Conservation (phyloP, 345 rosid genomes). For the Turnera subulata region DNA sequence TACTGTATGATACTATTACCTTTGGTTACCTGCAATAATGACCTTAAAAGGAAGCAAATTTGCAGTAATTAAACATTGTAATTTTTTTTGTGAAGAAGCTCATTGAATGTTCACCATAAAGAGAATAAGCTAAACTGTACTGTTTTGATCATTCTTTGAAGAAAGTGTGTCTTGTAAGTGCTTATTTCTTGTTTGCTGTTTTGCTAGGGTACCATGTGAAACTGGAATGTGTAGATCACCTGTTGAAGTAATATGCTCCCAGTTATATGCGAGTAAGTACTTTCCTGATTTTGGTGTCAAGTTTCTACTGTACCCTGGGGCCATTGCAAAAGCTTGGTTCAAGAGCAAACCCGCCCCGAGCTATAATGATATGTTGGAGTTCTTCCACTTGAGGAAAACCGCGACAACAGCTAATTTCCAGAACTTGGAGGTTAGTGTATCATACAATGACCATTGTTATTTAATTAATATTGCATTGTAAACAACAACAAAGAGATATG, state of each 20-base stretch:
- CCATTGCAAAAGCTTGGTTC: constrained; percentile 41
- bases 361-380: constrained; percentile 33
- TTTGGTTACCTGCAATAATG: no score
- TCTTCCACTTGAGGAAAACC: constrained; percentile 19
- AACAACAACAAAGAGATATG: no score
- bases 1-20: no score
- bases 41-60: no score
- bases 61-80: no score
- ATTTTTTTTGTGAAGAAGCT: no score
- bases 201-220: constrained; percentile 59
- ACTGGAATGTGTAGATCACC: constrained; percentile 66
- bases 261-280: constrained; percentile 45
- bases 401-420: constrained; percentile 35
- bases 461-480: no score
- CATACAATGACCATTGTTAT: no score
- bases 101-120: no score
- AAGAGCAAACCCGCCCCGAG: constrained; percentile 30
- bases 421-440: constrained; percentile 55
- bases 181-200: not conserved
- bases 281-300: constrained; percentile 49
- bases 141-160: no score
- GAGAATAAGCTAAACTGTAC: no score
- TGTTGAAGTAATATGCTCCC: constrained; percentile 56
- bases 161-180: no score
- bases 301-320: constrained; percentile 75